Conservation (phyloP, 2,329 filamentous ascomycete genomes). For the Fusarium verticillioides region DNA sequence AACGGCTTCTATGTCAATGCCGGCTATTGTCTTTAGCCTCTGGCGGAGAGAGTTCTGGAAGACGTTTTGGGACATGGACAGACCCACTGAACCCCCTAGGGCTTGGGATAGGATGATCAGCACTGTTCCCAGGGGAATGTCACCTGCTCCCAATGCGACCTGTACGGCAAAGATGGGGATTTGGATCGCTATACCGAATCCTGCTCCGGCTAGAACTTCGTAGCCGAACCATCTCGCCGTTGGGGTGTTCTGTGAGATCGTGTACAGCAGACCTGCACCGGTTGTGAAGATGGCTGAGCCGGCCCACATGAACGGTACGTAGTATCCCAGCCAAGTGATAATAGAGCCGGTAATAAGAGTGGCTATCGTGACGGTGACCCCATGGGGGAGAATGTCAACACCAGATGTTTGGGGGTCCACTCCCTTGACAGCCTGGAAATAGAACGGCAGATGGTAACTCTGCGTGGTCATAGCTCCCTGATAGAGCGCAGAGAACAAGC, state of each 20-base stretch:
- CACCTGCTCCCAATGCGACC: constrained; percentile 52
- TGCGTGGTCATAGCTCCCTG: constrained; percentile 40
- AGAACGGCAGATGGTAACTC: constrained; percentile 33
- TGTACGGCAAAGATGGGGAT: constrained; percentile 56
- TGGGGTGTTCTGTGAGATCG: constrained; percentile 46
- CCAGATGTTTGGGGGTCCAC: constrained; percentile 28
- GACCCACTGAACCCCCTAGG: constrained; percentile 52
- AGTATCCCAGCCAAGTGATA: constrained; percentile 29
- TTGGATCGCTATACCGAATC: constrained; percentile 56
- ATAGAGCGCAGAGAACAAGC: constrained; percentile 32
- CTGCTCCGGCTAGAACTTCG: constrained; percentile 56
- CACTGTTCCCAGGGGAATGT: constrained; percentile 57
- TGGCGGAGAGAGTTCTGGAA: constrained; percentile 29
- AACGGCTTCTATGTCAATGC: constrained; percentile 12
- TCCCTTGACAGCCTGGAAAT: constrained; percentile 42
- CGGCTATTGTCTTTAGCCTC: constrained; percentile 8
- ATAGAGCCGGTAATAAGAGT: constrained; percentile 24
- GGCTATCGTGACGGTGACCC: constrained; percentile 22
- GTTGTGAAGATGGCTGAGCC: constrained; percentile 27
- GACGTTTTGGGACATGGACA: constrained; percentile 35
- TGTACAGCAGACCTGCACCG: constrained; percentile 25
- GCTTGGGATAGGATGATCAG: constrained; percentile 58
- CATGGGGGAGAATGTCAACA: constrained; percentile 32
- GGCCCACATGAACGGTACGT: constrained; percentile 39
- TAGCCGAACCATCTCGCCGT: constrained; percentile 56